Base-by-base conservation (phyloP, 192 early-diverging fungal genomes). In the Dimargaris xerosporica region DNA sequence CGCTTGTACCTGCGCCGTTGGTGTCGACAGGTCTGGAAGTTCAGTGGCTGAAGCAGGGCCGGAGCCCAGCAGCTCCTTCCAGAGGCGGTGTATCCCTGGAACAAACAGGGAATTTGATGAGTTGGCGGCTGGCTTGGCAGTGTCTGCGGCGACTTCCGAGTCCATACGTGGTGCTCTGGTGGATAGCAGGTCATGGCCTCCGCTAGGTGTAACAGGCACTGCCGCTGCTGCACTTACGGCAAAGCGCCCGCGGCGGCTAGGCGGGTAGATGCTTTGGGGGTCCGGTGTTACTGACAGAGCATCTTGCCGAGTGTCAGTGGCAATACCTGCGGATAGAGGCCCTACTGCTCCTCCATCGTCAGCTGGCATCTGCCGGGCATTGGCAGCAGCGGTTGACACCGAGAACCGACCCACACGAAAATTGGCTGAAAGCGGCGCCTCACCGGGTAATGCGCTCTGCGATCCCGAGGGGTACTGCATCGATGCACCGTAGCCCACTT, bases 381-480 rank as follows among this genome's bases (percentile, higher is more conserved):
- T 56, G 7, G 28, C 34, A 5, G 29, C 31, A 10, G 54, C 34
- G 5, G 54, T 56, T n/a, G 54, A 56, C 19, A 56, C 54, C 54
- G 54, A 56, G 54, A 56, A 56, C 31, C 54, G 54, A n/a, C 54
- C 54, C 28, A 56, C 54, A 10, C 29, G n/a, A 29, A 56, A 56
- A 19, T 56, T 56, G 23, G 54, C 50, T 2, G 34, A 39, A 7
- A 39, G 34, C 34, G 34, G 34, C 34, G 34, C 34, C 34, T 39
- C 34, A 7, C 34, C 7, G 34, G 34, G 34, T 39, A 39, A 39
- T 39, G 34, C 34, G 34, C 34, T 39, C 34, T 39, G 34, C 2
- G 34, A 39, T 39, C 34, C 34, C 34, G 34, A 39, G 34, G 34
- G 34, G 34, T 39, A 39, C 7, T 39, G 34, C 34, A 39, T 39